Percentiles rank a stretch among this genome's conserved stretches.
Conservation (phyloP, 73 alveolate genomes). For the Paraurostyla sp. region DNA sequence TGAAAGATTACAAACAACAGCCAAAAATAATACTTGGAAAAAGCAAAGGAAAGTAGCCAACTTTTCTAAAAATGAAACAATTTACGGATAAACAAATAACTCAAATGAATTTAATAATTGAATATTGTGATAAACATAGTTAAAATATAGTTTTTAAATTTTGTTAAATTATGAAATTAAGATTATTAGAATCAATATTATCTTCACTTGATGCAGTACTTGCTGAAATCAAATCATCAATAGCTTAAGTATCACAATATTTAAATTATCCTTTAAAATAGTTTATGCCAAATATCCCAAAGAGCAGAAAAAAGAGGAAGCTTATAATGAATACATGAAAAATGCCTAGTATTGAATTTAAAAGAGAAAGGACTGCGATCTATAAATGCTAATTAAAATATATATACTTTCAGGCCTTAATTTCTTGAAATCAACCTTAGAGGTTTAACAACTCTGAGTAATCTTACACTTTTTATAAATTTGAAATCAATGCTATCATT, state of each 20-base stretch:
- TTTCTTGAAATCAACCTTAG: constrained; percentile 80
- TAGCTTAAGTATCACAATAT: not conserved
- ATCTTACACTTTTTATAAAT: constrained; percentile 62
- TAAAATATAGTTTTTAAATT: no score
- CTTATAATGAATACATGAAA: constrained; percentile 75
- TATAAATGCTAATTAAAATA: not conserved
- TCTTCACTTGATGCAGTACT: no score
- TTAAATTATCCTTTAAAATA: constrained; percentile 74
- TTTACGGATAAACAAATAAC: no score
- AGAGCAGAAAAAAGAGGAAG: constrained; percentile 72
- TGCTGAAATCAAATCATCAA: no score
- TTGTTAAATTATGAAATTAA: no score
- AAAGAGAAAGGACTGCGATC: constrained; percentile 67
- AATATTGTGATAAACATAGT: no score
- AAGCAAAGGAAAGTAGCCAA: no score
- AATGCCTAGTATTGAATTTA: constrained; percentile 72
- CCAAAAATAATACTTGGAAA: no score
- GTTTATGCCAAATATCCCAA: constrained; percentile 79
- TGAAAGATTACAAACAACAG: no score
- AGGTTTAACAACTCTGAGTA: constrained; percentile 79
- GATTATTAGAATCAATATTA: no score
- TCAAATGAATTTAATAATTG: no score
- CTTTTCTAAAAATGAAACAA: no score
- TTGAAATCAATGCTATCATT: constrained; percentile 8
- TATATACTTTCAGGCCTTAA: constrained; percentile 74